Base-by-base conservation (phyloP, 2,329 filamentous ascomycete species). In the Leptoxyphium fumago region DNA sequence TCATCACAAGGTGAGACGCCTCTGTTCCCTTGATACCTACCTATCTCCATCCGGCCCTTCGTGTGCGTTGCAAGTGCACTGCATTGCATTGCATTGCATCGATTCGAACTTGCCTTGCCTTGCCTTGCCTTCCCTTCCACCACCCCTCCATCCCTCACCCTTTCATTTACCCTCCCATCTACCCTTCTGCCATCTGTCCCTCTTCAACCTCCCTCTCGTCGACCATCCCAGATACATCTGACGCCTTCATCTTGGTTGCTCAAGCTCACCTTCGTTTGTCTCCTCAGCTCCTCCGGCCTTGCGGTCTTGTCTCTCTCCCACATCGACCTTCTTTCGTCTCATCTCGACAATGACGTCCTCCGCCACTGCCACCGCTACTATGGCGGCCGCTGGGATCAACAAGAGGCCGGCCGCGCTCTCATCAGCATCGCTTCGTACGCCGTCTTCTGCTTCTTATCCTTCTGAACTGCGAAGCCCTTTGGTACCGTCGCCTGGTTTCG, bases 381-480 rank as follows among this genome's bases (percentile, higher is more conserved):
- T 58, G 53, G 56, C 58, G 21, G 59, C 60, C 28, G 56, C 58
- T 39, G 58, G 56, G 32, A 55, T 58, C 47, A 52, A 61, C 44
- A 70, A 69, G 57, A 62, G 64, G 44, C 49, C 64, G 46, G 59
- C 62, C 30, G 48, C 50, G 18, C 38, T 18, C 43, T 45, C 49
- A 11, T 51, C 48, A 10, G 51, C 57, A 21, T 55, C 52, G 32
- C 60, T 72, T 48, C 68, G 69, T 56, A 72, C 73, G 46, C 79
- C 78, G 53, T 71, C 77, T 46, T 77, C 77, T 50, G 76, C 80
- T 40, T 75, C 65, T 26, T 71, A 70, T 46, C 69, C 69, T 7
- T 72, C 69, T 5, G 69, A 71, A 56, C 56, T 71, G 44, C 56
- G 74, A 52, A 88, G 80, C 51, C 84, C 84, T 41, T 71, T 83